phyloP scores from a whole-genome alignment of 495 filamentous ascomycete genomes.

The Neurospora pannonica region DNA sequence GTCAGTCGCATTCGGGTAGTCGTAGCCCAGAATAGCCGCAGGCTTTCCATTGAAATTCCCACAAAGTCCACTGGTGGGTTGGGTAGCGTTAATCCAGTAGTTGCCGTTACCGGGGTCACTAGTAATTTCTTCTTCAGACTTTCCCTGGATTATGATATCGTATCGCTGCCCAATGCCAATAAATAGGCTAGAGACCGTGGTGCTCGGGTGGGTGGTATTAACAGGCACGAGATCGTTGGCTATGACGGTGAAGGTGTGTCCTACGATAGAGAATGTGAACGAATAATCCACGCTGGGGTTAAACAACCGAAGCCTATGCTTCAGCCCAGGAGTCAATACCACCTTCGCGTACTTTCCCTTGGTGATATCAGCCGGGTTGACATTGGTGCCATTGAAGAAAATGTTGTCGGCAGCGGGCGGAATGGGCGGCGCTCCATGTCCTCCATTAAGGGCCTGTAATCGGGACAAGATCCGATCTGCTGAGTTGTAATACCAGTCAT shows the following conservation, averaged over 20 bases:
- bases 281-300: constrained; percentile 42
- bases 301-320: constrained; percentile 43
- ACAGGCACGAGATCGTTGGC: constrained; percentile 43
- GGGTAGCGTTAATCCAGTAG: constrained; percentile 32
- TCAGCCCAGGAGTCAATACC: constrained; percentile 30
- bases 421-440: not conserved
- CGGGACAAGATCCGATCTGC: constrained; percentile 10
- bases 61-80: not conserved
- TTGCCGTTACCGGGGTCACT: constrained; percentile 30
- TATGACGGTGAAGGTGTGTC: constrained; percentile 40
- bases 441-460: not conserved
- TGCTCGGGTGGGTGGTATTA: constrained; percentile 20
- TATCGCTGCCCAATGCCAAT: constrained; percentile 59
- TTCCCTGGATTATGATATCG: constrained; percentile 49
- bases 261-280: constrained; percentile 40
- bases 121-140: constrained; percentile 17
- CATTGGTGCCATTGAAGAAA: constrained; percentile 27
- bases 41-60: not conserved
- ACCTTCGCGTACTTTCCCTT: constrained; percentile 24
- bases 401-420: not conserved
- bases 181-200: constrained; percentile 27
- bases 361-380: constrained; percentile 19
- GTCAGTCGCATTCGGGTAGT: constrained; percentile 3
- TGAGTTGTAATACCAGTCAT: constrained; percentile 34
- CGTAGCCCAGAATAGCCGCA: constrained; percentile 10